Conservation (phyloP, 2,329 filamentous ascomycete genomes). For the Paecilomyces sp. region DNA sequence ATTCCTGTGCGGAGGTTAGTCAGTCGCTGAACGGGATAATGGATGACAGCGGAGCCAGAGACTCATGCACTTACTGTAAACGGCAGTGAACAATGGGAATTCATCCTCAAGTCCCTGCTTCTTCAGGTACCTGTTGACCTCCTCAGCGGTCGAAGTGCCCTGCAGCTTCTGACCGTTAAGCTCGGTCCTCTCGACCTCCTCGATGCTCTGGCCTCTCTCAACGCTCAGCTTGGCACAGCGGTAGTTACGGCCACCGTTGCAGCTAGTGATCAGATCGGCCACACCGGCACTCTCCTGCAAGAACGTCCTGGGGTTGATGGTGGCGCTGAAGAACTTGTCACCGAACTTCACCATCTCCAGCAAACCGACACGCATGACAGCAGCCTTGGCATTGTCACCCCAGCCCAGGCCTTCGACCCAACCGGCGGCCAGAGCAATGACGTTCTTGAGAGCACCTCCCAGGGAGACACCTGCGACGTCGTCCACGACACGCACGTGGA, state of each 20-base stretch:
- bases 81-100: constrained; percentile 88
- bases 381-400: constrained; percentile 99
- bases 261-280: constrained; percentile 82
- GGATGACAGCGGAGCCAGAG: background rate
- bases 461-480: constrained; percentile 97
- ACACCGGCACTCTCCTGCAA: constrained; percentile 62
- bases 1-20: constrained; percentile 48
- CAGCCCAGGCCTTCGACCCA: constrained; percentile 94
- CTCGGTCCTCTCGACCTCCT: constrained; percentile 81
- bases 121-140: constrained; percentile 85
- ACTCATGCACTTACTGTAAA: constrained; percentile 49
- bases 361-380: constrained; percentile 91
- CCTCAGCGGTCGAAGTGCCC: constrained; percentile 82
- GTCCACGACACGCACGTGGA: constrained; percentile 87
- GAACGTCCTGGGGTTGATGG: constrained; percentile 75
- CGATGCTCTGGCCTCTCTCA: constrained; percentile 68
- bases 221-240: constrained; percentile 85
- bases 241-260: constrained; percentile 87
- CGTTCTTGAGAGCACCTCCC: constrained; percentile 91
- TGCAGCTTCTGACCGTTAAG: constrained; percentile 96
- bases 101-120: constrained; percentile 68
- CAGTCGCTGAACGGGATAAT: constrained; percentile 5
- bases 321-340: constrained; percentile 82
- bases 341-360: constrained; percentile 97
- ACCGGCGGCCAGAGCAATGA: constrained; percentile 87